Conservation (phyloP, 345 rosid species). For the Crucihimalaya himalaica region DNA sequence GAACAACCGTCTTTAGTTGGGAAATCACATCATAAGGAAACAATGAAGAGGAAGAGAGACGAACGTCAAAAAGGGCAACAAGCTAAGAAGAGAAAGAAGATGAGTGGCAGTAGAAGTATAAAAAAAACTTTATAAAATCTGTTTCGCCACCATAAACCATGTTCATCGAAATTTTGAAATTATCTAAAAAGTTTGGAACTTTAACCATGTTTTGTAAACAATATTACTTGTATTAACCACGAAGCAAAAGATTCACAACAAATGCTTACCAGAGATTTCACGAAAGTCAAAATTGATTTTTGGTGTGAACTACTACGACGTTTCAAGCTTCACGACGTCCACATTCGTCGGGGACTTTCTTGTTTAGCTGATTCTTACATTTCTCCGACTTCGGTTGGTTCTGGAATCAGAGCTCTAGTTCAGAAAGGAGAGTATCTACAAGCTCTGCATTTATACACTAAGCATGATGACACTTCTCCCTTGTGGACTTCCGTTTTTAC, state of each 20-base stretch:
- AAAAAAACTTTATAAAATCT: constrained; percentile 13
- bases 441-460: constrained; percentile 56
- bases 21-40: constrained; percentile 62
- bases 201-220: no score
- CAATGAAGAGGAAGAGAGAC: constrained; percentile 91
- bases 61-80: constrained; percentile 52
- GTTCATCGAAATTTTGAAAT: no score
- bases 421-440: constrained; percentile 45
- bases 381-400: constrained; percentile 35
- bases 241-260: neutral
- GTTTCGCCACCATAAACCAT: neutral
- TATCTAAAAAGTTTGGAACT: no score
- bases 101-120: constrained; percentile 23
- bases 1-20: constrained; percentile 92
- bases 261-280: neutral
- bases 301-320: neutral
- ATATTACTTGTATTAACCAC: no score
- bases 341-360: constrained; percentile 39
- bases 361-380: constrained; percentile 30
- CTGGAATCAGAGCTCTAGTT: constrained; percentile 50
- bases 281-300: neutral
- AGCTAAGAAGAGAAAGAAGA: constrained; percentile 47
- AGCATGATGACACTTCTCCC: constrained; percentile 39
- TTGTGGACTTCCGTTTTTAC: constrained; percentile 47
- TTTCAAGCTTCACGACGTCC: constrained; percentile 35